A percentile compares a stretch with the other conserved stretches of the same genome.
Conservation (phyloP, 164 flowering plant species). For the Liriodendron chinense region DNA sequence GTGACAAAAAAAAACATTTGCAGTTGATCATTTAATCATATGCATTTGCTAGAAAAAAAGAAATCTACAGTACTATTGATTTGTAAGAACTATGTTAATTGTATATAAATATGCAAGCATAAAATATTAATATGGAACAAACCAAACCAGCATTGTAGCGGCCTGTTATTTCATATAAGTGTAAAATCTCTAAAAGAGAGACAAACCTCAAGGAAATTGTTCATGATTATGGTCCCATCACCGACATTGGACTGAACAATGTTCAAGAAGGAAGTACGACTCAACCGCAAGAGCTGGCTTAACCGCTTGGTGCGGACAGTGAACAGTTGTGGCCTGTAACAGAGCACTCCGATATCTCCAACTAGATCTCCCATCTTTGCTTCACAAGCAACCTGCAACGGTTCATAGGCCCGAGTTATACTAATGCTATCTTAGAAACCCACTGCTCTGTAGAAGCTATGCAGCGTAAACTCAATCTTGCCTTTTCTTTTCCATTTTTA, state of each 20-base stretch:
- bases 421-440: neutral
- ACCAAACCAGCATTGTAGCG: neutral
- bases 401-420: neutral
- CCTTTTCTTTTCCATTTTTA: constrained; percentile 71
- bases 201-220: constrained; percentile 86
- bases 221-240: constrained; percentile 93
- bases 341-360: constrained; percentile 95
- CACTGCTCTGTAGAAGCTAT: neutral
- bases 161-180: neutral
- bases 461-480: constrained; percentile 18
- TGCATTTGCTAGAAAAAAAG: too few relatives aligned
- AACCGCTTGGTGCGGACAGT: constrained; percentile 82
- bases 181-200: neutral
- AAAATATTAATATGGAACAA: neutral
- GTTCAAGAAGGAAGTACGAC: constrained; percentile 75
- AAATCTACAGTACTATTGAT: too few relatives aligned
- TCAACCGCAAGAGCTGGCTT: constrained; percentile 75
- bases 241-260: constrained; percentile 89
- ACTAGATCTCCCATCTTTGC: constrained; percentile 62
- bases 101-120: too few relatives aligned
- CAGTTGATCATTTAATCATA: too few relatives aligned
- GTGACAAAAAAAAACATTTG: too few relatives aligned
- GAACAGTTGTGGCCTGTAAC: constrained; percentile 88
- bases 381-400: constrained; percentile 65
- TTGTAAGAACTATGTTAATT: too few relatives aligned